phyloP scores from a whole-genome alignment of 768 basidiomycete species.

The Tephrocybe sp. region DNA sequence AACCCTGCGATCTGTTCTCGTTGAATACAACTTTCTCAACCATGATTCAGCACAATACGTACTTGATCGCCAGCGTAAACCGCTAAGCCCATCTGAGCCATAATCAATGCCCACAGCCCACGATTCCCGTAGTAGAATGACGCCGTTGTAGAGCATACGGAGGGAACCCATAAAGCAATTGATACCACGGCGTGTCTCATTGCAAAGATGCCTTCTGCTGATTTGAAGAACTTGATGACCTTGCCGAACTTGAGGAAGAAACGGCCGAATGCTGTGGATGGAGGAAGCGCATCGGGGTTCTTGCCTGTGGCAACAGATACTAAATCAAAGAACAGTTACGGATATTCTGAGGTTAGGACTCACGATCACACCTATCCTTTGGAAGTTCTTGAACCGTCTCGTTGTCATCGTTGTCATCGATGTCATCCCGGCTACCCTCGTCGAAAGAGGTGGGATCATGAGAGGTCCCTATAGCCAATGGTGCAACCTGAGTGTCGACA shows the following conservation, averaged over 20 bases:
- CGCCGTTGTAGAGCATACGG: conserved; percentile 34
- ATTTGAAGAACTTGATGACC: conserved; percentile 37
- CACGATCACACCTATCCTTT: conserved; percentile 12
- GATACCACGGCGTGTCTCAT: conserved; percentile 39
- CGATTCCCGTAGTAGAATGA: conserved; percentile 45
- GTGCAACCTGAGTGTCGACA: conserved; percentile 24
- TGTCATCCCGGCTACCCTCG: conserved; percentile 8
- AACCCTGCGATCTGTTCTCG: conserved; percentile 30
- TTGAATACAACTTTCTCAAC: background rate
- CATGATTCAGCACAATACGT: background rate
- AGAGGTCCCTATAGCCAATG: conserved; percentile 36
- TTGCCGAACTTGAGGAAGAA: conserved; percentile 30
- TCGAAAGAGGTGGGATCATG: conserved; percentile 35
- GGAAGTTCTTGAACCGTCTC: conserved; percentile 3
- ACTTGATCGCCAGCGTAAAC: conserved; percentile 47
- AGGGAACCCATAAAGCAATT: conserved; percentile 41
- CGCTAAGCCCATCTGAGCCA: conserved; percentile 42
- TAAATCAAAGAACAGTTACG: background rate
- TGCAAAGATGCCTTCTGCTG: conserved; percentile 41
- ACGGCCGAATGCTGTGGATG: conserved; percentile 33
- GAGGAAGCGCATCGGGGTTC: conserved; percentile 45
- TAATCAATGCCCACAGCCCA: conserved; percentile 46
- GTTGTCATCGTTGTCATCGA: conserved; percentile 15
- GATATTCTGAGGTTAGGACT: too few relatives aligned
- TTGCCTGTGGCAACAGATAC: conserved; percentile 18